Conservation (phyloP, 2,329 filamentous ascomycete genomes). For the Aspergillus terreus region DNA sequence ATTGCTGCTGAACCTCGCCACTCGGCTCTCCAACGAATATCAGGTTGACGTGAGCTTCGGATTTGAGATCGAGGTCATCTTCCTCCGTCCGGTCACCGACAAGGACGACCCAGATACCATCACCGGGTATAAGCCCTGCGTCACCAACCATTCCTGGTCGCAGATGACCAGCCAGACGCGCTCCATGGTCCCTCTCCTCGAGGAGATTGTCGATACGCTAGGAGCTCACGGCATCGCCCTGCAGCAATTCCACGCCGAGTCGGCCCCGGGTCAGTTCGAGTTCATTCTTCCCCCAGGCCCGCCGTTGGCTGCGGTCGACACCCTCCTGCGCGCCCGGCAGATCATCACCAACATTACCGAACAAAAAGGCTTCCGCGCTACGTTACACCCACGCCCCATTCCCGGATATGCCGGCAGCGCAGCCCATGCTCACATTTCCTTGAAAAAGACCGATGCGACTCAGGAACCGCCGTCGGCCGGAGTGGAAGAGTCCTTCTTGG, state of each 20-base stretch:
- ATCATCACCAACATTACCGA: conserved; percentile 64
- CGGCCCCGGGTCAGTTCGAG: conserved; percentile 71
- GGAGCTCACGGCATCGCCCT: conserved; percentile 61
- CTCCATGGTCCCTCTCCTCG: conserved; percentile 55
- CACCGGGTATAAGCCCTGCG: conserved; percentile 36
- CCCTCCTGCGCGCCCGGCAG: conserved; percentile 64
- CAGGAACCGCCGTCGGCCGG: too few relatives aligned
- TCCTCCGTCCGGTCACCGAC: conserved; percentile 52
- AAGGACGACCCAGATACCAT: conserved; percentile 27
- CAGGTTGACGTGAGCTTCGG: conserved; percentile 63
- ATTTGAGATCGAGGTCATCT: conserved; percentile 78
- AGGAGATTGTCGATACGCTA: conserved; percentile 62
- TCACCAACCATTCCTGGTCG: conserved; percentile 68
- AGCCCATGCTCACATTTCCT: conserved; percentile 61
- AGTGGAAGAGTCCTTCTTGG: conserved; percentile 56
- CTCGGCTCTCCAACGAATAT: conserved; percentile 50
- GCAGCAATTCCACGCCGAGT: conserved; percentile 72
- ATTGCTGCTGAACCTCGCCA: conserved; percentile 55
- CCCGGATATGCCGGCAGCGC: conserved; percentile 57
- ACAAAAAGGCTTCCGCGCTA: conserved; percentile 61
- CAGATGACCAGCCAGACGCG: conserved; percentile 61
- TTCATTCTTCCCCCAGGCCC: conserved; percentile 63
- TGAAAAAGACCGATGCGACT: conserved; percentile 50
- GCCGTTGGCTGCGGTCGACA: conserved; percentile 67
- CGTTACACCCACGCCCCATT: conserved; percentile 68